Evolutionary conservation across 768 basidiomycete species (phyloP).

Genomic region (Leucocoprinus birnbaumii): DNA sequence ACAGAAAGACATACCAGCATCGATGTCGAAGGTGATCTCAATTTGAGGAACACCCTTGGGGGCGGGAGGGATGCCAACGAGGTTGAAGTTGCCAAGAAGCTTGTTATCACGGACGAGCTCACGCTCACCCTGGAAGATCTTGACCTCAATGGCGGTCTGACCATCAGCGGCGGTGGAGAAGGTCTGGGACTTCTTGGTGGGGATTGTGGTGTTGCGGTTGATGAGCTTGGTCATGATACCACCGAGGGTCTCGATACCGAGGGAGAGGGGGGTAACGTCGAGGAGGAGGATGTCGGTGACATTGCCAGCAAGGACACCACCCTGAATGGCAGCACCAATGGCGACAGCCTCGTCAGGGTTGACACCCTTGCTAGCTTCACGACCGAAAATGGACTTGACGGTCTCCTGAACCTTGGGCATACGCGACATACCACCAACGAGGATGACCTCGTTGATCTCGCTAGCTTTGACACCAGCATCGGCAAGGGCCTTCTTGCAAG

Average conservation of each 20-base stretch:
- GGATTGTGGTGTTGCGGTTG: slow-evolving; percentile 97
- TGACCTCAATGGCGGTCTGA: slow-evolving; percentile 99
- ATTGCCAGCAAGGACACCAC: slow-evolving; percentile 94
- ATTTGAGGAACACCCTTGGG: slow-evolving; percentile 84
- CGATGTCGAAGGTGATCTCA: slow-evolving; percentile 94
- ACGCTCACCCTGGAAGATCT: slow-evolving; percentile 99
- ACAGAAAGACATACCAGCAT: slow-evolving; percentile 63
- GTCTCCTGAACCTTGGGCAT: slow-evolving; percentile 96
- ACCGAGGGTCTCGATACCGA: slow-evolving; percentile 96
- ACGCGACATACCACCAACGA: slow-evolving; percentile 98
- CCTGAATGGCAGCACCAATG: slow-evolving; percentile 97
- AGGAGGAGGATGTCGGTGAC: slow-evolving; percentile 94
- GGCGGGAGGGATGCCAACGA: slow-evolving; percentile 92
- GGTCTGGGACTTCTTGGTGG: slow-evolving; percentile 98
- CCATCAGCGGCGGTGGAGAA: slow-evolving; percentile 99
- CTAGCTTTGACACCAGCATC: slow-evolving; percentile 93
- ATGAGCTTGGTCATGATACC: slow-evolving; percentile 99
- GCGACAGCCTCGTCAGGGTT: slow-evolving; percentile 99
- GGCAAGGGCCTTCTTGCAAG: slow-evolving; percentile 94
- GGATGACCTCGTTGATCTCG: slow-evolving; percentile 94
- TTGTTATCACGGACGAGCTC: slow-evolving; percentile 99
- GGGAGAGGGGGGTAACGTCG: slow-evolving; percentile 94
- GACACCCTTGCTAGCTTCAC: slow-evolving; percentile 97
- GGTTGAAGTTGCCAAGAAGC: slow-evolving; percentile 98
- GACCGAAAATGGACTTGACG: slow-evolving; percentile 91